phyloP scores from a whole-genome alignment of 768 basidiomycete species.

The Goffeauzyma gilvescens region DNA sequence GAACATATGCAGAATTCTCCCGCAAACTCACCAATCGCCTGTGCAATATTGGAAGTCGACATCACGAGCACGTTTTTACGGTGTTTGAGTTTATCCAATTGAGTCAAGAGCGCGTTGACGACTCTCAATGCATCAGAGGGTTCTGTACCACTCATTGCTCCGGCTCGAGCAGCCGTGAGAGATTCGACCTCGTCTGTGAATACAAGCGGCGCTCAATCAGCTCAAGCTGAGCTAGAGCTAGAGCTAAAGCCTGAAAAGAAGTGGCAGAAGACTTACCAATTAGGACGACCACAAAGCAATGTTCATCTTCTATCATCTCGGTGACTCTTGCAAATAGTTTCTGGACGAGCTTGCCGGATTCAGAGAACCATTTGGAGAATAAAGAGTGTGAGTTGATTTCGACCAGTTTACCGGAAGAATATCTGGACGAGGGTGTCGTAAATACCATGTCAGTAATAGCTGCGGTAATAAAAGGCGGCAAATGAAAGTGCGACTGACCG shows the following conservation, averaged over 20 bases:
- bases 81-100: constrained; percentile 84
- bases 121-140: constrained; percentile 87
- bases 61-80: constrained; percentile 86
- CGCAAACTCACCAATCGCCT: constrained; percentile 59
- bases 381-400: constrained; percentile 98
- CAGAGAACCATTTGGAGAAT: constrained; percentile 97
- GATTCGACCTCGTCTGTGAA: constrained; percentile 81
- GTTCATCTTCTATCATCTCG: constrained; percentile 80
- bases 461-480: not conserved
- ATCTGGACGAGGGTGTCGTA: constrained; percentile 44
- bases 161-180: constrained; percentile 79
- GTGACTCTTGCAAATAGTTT: constrained; percentile 64
- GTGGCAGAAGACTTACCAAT: constrained; percentile 44
- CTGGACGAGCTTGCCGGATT: constrained; percentile 94
- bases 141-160: constrained; percentile 86
- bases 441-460: too few relatives aligned
- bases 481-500: constrained; percentile 37
- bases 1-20: not conserved
- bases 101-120: constrained; percentile 89
- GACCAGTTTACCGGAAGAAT: constrained; percentile 64
- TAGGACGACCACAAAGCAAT: constrained; percentile 75
- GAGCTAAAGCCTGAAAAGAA: not conserved
- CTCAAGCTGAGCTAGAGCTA: too few relatives aligned
- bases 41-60: constrained; percentile 85
- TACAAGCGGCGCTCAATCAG: not conserved